phyloP scores from a whole-genome alignment of 129 eudicot species.

The Arctium minus region DNA sequence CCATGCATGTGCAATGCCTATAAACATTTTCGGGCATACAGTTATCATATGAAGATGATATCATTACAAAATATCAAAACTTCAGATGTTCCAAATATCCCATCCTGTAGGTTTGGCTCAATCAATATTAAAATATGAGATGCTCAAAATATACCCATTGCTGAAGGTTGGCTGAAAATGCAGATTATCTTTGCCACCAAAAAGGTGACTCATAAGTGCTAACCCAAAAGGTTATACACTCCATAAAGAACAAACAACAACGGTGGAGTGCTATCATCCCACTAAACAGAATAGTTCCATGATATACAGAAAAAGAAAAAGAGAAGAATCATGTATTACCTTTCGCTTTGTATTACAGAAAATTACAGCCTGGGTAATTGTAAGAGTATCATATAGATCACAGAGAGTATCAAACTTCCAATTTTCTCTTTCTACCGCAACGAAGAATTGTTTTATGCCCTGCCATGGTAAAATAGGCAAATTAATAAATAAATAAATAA shows the following conservation, averaged over 20 bases:
- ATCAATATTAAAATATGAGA: neutral
- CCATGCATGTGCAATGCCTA: neutral
- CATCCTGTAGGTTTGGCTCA: neutral
- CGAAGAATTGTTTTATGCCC: constrained; percentile 98
- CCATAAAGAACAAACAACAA: neutral
- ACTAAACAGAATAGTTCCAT: constrained; percentile 10
- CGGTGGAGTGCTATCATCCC: neutral
- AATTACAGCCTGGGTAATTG: constrained; percentile 94
- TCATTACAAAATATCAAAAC: neutral
- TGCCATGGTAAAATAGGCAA: constrained; percentile 19
- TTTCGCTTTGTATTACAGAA: constrained; percentile 94
- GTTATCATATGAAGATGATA: neutral
- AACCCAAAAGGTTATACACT: neutral
- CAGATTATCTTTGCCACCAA: neutral
- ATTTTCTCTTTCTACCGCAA: constrained; percentile 91
- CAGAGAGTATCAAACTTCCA: constrained; percentile 97
- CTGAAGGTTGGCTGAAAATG: too few species aligned
- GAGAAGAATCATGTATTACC: constrained; percentile 39
- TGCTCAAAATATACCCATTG: neutral
- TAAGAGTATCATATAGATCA: constrained; percentile 94
- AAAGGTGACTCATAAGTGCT: neutral
- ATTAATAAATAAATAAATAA: neutral
- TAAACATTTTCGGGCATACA: neutral
- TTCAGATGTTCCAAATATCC: neutral
- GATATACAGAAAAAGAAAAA: neutral